Evolutionary conservation across 2,329 filamentous ascomycete species (phyloP), one percentile per base, ranked within the genome.

Genomic region (Calonectria pauciramosa): DNA sequence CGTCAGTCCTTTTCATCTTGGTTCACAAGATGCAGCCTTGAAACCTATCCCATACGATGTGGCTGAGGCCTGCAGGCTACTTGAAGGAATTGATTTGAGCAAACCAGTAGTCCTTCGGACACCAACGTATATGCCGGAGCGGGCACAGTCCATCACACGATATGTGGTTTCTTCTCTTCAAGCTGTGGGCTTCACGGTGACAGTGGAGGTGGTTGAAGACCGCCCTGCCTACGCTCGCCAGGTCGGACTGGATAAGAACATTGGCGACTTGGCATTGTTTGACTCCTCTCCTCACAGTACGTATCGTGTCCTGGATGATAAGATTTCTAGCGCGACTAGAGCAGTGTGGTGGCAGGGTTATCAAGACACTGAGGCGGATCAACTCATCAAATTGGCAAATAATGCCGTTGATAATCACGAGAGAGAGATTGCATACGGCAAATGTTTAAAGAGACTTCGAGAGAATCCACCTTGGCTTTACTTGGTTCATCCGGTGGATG

Each of bases 291-390:
- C 64, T 16, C 64, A 67, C 18, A 67, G 64, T 13, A 67, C 47
- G 26, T 67, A 67, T 38, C 64, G 64, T 38, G 47, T 67, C n/a
- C 34, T 67, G 41, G 64, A 67, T 36, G 64, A 67, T 9, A 51
- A 67, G 16, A 67, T 67, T 34, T 67, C 64, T 3, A 67, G 64
- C 14, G 30, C 2, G 11, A 52, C 64, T 6, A 32, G n/a, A 18
- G 64, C 47, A 28, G 64, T 67, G 64, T 67, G 64, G 64, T 67
- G 64, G 64, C 64, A 67, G 20, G 64, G 64, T 7, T 51, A 67
- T 38, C 11, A 38, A 14, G 47, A 67, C 36, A 18, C 30, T 3
- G 47, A 67, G 32, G 64, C 14, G 4, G 64, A 67, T 67, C 28
- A 20, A n/a, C 47, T 38, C 9, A 67, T 67, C n/a, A 52, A 67